Evolutionary conservation across 2,329 filamentous ascomycete genomes (phyloP).

Genomic region (Polychaeton citri): DNA sequence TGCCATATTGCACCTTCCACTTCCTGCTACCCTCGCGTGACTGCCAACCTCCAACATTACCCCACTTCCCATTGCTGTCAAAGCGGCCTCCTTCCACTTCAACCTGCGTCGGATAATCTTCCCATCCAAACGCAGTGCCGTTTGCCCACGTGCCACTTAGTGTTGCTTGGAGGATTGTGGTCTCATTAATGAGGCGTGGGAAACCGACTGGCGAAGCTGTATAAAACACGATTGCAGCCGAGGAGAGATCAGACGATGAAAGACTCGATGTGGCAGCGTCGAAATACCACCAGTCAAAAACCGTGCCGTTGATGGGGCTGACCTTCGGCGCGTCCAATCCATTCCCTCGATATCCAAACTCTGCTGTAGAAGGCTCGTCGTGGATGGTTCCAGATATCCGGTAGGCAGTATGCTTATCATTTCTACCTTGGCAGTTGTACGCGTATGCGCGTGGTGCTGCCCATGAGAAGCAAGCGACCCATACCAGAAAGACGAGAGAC

Average conservation of each 20-base stretch:
- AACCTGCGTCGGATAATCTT: no score
- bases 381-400: slow-evolving; percentile 8
- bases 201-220: not conserved
- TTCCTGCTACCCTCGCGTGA: no score
- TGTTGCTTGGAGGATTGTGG: not conserved
- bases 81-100: no score
- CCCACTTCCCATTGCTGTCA: no score
- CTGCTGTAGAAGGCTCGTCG: not conserved
- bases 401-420: no score
- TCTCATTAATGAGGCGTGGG: not conserved
- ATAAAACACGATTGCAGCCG: slow-evolving; percentile 2
- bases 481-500: no score
- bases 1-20: no score
- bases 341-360: slow-evolving; percentile 2
- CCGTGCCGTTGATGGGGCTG: slow-evolving; percentile 4
- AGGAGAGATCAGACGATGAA: slow-evolving; percentile 1
- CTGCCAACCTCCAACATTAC: no score
- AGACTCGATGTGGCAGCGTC: slow-evolving; percentile 3
- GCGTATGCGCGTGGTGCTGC: no score
- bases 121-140: no score
- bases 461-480: no score
- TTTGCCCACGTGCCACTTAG: not conserved
- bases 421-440: no score
- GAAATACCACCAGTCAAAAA: slow-evolving; percentile 6
- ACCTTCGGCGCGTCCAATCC: slow-evolving; percentile 3